Evolutionary conservation across 2,329 filamentous ascomycete genomes (phyloP).

Genomic region (Teratosphaeria viscida): DNA sequence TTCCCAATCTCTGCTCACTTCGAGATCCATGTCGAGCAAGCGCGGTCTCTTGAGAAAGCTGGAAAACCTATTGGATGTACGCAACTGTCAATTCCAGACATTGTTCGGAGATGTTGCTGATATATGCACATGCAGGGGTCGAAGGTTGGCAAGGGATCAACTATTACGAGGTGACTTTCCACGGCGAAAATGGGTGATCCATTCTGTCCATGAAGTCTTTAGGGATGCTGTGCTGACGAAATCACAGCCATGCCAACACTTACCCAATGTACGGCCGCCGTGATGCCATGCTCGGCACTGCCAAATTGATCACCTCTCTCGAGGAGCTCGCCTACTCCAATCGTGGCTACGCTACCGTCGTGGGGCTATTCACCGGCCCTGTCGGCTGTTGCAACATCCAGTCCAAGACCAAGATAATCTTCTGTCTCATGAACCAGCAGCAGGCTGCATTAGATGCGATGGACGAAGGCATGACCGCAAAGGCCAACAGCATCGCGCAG

Average conservation of each 20-base stretch:
- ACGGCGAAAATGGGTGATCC: constrained; percentile 2
- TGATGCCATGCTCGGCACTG: constrained; percentile 16
- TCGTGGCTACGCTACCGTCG: constrained; percentile 18
- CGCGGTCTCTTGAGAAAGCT: constrained; percentile 5
- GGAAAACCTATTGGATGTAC: constrained; percentile 7
- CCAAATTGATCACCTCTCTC: constrained; percentile 16
- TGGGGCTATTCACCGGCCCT: constrained; percentile 15
- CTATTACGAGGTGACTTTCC: constrained; percentile 6
- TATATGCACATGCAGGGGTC: constrained; percentile 1
- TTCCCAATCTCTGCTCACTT: constrained; percentile 15
- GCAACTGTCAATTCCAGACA: no score
- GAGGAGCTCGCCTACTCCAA: constrained; percentile 10
- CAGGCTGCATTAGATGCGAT: constrained; percentile 13
- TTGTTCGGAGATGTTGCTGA: no score
- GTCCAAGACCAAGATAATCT: constrained; percentile 15
- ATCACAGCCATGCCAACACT: constrained; percentile 21
- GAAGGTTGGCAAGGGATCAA: constrained; percentile 12
- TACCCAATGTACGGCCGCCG: constrained; percentile 18
- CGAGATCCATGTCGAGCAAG: constrained; percentile 16
- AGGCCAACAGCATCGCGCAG: neutral
- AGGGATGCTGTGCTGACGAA: no score
- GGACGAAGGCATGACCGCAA: constrained; percentile 11
- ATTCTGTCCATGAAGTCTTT: no score
- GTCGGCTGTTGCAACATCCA: constrained; percentile 22
- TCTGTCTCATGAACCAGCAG: constrained; percentile 21